phyloP scores from a whole-genome alignment of 2,329 filamentous ascomycete species.

The Colletotrichum sidae region DNA sequence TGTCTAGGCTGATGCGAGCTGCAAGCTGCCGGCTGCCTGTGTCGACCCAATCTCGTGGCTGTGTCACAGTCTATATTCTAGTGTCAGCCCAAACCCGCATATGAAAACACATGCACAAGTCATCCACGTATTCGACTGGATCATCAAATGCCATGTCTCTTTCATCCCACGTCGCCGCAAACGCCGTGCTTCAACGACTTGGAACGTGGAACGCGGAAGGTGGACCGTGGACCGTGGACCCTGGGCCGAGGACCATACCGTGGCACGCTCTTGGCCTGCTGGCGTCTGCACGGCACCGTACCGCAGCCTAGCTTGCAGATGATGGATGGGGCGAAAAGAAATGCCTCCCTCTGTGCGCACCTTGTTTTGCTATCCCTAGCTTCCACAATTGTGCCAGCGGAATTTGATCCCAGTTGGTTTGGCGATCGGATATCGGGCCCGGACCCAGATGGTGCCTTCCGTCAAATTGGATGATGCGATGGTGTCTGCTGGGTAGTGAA shows the following conservation, averaged over 20 bases:
- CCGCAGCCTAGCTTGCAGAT: conserved; percentile 12
- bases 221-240: not conserved
- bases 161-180: conserved; percentile 26
- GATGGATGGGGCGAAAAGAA: conserved; percentile 16
- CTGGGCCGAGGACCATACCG: not conserved
- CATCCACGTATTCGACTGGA: conserved; percentile 13
- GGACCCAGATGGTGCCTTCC: not conserved
- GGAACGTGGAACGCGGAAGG: conserved; percentile 20
- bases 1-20: not conserved
- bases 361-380: conserved; percentile 20
- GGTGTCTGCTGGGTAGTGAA: conserved; percentile 12
- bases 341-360: conserved; percentile 25
- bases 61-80: not conserved
- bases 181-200: not conserved
- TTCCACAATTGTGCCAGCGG: conserved; percentile 1
- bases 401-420: conserved; percentile 3
- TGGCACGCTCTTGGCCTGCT: conserved; percentile 12
- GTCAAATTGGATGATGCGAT: conserved; percentile 14
- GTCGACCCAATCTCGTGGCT: too few species aligned
- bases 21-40: conserved; percentile 2
- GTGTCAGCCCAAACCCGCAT: conserved; percentile 19
- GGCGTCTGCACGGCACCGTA: conserved; percentile 1
- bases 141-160: not conserved
- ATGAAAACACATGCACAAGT: not conserved
- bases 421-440: not conserved